A percentile compares a stretch with the other conserved stretches of the same genome.
Evolutionary conservation across 1,284 basidiomycete species (phyloP).

Genomic region (Moniliophthora roreri): DNA sequence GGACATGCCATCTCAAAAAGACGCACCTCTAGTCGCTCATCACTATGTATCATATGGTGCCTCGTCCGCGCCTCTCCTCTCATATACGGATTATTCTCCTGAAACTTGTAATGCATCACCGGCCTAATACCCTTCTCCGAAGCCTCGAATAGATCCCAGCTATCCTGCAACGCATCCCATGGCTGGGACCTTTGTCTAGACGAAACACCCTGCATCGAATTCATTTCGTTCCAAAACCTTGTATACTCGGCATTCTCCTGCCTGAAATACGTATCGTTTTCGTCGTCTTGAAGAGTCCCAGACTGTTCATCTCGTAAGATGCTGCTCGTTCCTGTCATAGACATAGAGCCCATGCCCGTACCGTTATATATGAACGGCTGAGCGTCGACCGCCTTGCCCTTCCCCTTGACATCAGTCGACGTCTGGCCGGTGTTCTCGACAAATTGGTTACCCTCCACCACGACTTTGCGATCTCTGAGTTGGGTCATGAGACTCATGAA

Average conservation of each 20-base stretch:
- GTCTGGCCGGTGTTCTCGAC: conserved; percentile 50
- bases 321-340: background rate
- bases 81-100: conserved; percentile 80
- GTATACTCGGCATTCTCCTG: conserved; percentile 71
- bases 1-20: conserved; percentile 11
- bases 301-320: background rate
- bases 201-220: conserved; percentile 12
- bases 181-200: conserved; percentile 25
- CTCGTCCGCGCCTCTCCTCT: conserved; percentile 53
- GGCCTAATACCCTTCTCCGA: conserved; percentile 62
- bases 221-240: conserved; percentile 45
- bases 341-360: background rate
- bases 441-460: conserved; percentile 81
- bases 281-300: conserved; percentile 37
- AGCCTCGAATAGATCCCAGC: conserved; percentile 85
- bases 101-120: conserved; percentile 72
- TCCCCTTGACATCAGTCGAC: conserved; percentile 57
- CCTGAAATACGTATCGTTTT: conserved; percentile 67
- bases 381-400: conserved; percentile 48
- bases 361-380: background rate
- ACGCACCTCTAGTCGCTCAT: conserved; percentile 59
- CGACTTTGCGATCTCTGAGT: conserved; percentile 80
- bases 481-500: conserved; percentile 89
- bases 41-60: conserved; percentile 54
- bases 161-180: conserved; percentile 63